A percentile compares a stretch with the other conserved stretches of the same genome.
Evolutionary conservation across 2,329 filamentous ascomycete genomes (phyloP).

Genomic region (Alternaria atra): DNA sequence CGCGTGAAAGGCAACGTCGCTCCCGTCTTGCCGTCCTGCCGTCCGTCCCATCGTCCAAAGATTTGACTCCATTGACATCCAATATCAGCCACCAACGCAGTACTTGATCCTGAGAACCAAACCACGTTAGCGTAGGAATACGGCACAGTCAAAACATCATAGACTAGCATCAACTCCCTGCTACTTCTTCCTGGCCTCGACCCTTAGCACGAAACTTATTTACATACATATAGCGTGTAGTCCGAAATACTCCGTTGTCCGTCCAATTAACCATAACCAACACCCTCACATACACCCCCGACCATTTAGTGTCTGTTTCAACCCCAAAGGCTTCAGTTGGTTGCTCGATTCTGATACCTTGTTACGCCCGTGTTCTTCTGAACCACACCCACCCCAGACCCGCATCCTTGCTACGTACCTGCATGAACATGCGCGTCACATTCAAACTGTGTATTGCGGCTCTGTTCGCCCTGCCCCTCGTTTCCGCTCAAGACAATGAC

Average conservation of each 20-base stretch:
- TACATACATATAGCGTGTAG: neutral
- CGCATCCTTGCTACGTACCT: neutral
- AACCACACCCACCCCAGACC: neutral
- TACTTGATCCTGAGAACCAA: neutral
- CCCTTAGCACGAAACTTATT: neutral
- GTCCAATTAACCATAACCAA: too few relatives aligned
- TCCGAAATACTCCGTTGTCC: neutral
- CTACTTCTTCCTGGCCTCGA: neutral
- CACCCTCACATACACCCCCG: neutral
- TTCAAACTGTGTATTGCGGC: neutral
- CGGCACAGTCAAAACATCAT: neutral
- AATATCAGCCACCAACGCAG: too few relatives aligned
- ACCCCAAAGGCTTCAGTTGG: neutral
- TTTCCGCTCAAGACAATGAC: neutral
- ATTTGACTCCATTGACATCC: neutral
- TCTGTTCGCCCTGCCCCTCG: neutral
- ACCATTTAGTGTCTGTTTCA: neutral
- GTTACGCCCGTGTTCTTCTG: slow-evolving; percentile 12
- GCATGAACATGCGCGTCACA: neutral
- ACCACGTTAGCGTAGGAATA: neutral
- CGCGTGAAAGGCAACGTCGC: neutral
- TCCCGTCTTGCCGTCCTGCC: neutral
- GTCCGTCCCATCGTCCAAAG: neutral
- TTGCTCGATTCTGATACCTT: slow-evolving; percentile 16
- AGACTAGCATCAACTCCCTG: neutral